These are phyloP conservation scores for Dimocarpus longan DNA, from an alignment of 345 rosid species.

Conservation along the genomic window DNA sequence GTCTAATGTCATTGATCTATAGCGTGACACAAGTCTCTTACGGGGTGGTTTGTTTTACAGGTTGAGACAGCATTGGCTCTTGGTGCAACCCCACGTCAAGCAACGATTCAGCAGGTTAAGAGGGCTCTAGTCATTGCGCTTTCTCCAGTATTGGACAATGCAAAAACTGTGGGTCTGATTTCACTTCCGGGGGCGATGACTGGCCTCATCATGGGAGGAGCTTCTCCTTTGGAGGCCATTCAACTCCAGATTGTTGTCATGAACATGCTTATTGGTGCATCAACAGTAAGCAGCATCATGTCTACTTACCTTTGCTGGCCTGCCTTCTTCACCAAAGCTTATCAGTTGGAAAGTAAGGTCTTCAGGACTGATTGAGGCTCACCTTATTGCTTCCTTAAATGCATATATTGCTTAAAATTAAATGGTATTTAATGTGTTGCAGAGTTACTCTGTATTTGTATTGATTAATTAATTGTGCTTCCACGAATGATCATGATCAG, in stretches of 20 bases:
- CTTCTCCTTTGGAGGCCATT: constrained; percentile 86
- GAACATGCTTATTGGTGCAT: constrained; percentile 89
- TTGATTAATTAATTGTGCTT: not conserved
- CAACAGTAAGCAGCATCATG: constrained; percentile 78
- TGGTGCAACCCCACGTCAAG: constrained; percentile 85
- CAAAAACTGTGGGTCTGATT: constrained; percentile 91
- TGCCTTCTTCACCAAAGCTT: constrained; percentile 82
- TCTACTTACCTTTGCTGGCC: constrained; percentile 92
- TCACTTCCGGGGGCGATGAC: constrained; percentile 94
- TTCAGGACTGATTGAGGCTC: constrained; percentile 47
- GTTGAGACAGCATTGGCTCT: constrained; percentile 92
- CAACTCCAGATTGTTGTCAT: constrained; percentile 95
- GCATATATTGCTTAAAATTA: too few species aligned
- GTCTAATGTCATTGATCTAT: too few species aligned
- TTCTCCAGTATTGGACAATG: constrained; percentile 85
- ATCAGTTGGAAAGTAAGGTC: constrained; percentile 65
- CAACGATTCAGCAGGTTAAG: constrained; percentile 70
- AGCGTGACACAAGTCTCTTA: too few species aligned
- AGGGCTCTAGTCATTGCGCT: constrained; percentile 78
- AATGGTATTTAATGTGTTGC: not conserved
- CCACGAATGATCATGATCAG: too few species aligned
- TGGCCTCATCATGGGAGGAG: constrained; percentile 95
- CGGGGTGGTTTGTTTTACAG: constrained; percentile 28
- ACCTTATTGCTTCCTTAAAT: too few species aligned
- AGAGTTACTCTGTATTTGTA: not conserved